phyloP scores from a whole-genome alignment of 306 rosid genomes.

The Inga oerstediana region DNA sequence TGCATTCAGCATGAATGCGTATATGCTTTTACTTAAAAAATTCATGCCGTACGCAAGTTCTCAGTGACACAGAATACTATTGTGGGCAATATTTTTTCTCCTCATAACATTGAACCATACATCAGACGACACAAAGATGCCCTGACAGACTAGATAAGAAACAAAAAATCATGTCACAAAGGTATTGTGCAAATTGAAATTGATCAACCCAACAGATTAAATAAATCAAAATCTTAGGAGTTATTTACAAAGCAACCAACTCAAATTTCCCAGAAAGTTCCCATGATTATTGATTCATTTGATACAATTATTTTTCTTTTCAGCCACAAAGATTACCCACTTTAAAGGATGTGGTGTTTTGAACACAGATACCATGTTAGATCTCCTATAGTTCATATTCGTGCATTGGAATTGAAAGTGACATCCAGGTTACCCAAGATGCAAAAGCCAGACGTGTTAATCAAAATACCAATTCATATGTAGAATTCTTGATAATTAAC shows the following conservation, averaged over 20 bases:
- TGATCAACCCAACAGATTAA: not conserved
- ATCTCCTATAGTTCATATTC: not conserved
- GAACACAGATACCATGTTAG: not conserved
- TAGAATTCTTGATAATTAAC: not conserved
- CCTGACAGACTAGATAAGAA: constrained; percentile 5
- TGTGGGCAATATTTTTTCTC: not conserved
- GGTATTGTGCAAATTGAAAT: constrained; percentile 6
- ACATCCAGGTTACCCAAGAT: not conserved
- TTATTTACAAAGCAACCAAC: constrained; percentile 14
- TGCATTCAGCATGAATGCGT: constrained; percentile 2
- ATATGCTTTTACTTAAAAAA: constrained; percentile 6
- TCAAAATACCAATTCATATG: constrained; percentile 19
- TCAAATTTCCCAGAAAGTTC: constrained; percentile 4
- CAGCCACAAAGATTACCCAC: not conserved
- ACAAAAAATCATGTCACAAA: not conserved
- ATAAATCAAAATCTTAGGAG: constrained; percentile 13
- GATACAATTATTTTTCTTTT: constrained; percentile 5
- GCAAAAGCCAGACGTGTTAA: not conserved
- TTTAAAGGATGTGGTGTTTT: not conserved
- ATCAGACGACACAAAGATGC: constrained; percentile 15
- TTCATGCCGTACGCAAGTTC: constrained; percentile 8
- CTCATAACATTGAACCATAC: constrained; percentile 20
- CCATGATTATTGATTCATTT: constrained; percentile 12
- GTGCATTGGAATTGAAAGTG: not conserved
- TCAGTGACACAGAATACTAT: not conserved